Conservation (phyloP, 495 filamentous ascomycete genomes). For the Pyrenula aspistea region DNA sequence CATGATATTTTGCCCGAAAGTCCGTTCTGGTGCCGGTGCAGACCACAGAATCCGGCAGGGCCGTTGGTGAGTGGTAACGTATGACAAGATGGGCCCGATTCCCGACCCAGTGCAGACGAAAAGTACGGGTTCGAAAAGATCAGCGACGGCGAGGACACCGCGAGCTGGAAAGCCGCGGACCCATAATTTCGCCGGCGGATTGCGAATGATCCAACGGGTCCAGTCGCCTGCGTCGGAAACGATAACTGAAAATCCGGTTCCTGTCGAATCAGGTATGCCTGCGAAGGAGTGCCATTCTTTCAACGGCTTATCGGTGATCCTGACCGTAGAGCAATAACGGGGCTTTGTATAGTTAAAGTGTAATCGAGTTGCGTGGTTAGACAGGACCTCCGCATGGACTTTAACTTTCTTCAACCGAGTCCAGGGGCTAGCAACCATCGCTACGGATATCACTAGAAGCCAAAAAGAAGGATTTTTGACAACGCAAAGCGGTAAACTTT, state of each 20-base stretch:
- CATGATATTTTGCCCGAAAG: conserved; percentile 40
- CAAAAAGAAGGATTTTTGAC: conserved; percentile 29
- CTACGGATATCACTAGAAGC: conserved; percentile 25
- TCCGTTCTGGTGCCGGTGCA: conserved; percentile 37
- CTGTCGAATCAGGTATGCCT: conserved; percentile 43
- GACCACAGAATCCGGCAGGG: conserved; percentile 48
- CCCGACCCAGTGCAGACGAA: conserved; percentile 77
- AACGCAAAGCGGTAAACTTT: conserved; percentile 19
- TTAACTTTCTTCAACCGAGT: conserved; percentile 32
- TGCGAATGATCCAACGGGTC: conserved; percentile 52
- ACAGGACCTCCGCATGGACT: conserved; percentile 51
- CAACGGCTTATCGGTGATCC: conserved; percentile 42
- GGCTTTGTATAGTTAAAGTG: conserved; percentile 47
- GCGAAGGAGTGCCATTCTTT: conserved; percentile 78
- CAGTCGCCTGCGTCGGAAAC: conserved; percentile 80
- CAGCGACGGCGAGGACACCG: conserved; percentile 62
- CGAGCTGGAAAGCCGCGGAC: conserved; percentile 41
- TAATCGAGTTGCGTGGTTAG: conserved; percentile 57
- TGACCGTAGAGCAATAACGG: conserved; percentile 17
- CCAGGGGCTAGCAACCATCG: conserved; percentile 31
- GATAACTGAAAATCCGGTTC: conserved; percentile 49
- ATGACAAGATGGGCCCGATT: conserved; percentile 51
- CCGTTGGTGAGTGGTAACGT: conserved; percentile 35
- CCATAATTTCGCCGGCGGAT: conserved; percentile 39
- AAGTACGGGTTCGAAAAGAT: conserved; percentile 54